A percentile compares a stretch with the other conserved stretches of the same genome.
Conservation (phyloP, 257 asterid species). For the Lithospermum erythrorhizon region DNA sequence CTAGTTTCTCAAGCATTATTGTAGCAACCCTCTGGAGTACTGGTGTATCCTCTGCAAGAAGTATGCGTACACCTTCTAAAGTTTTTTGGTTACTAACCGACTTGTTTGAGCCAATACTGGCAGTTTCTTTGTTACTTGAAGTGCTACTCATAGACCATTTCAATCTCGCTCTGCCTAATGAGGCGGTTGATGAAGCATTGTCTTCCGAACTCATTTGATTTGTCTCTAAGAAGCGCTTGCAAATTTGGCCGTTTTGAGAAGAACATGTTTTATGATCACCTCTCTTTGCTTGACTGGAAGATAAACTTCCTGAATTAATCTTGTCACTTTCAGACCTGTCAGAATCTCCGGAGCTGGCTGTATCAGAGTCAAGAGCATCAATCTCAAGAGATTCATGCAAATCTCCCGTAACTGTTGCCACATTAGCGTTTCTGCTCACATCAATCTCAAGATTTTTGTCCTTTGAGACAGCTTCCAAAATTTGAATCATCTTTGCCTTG, state of each 20-base stretch:
- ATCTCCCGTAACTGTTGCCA: conserved; percentile 22
- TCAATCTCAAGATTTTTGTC: conserved; percentile 26
- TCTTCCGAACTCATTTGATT: conserved; percentile 19
- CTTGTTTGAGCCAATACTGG: conserved; percentile 14
- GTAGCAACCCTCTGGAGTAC: conserved; percentile 86
- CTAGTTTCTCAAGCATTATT: conserved; percentile 84
- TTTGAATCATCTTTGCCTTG: conserved; percentile 65
- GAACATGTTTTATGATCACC: conserved; percentile 11
- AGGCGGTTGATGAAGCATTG: conserved; percentile 12
- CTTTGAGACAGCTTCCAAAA: conserved; percentile 46
- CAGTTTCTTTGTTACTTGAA: conserved; percentile 13
- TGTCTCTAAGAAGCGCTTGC: conserved; percentile 18
- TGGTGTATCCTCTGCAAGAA: conserved; percentile 83
- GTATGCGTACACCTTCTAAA: conserved; percentile 58
- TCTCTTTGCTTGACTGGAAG: conserved; percentile 11
- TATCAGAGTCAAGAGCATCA: conserved; percentile 37
- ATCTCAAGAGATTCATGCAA: conserved; percentile 46
- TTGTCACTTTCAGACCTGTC: conserved; percentile 42
- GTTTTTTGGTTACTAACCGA: conserved; percentile 27
- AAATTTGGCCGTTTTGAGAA: conserved; percentile 10
- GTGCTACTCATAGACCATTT: conserved; percentile 6
- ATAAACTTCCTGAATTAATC: conserved; percentile 7
- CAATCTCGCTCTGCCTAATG: conserved; percentile 9
- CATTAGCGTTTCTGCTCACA: conserved; percentile 13
- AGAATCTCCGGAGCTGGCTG: conserved; percentile 52